phyloP scores from a whole-genome alignment of 495 filamentous ascomycete species.

The Coniosporium apollinis region DNA sequence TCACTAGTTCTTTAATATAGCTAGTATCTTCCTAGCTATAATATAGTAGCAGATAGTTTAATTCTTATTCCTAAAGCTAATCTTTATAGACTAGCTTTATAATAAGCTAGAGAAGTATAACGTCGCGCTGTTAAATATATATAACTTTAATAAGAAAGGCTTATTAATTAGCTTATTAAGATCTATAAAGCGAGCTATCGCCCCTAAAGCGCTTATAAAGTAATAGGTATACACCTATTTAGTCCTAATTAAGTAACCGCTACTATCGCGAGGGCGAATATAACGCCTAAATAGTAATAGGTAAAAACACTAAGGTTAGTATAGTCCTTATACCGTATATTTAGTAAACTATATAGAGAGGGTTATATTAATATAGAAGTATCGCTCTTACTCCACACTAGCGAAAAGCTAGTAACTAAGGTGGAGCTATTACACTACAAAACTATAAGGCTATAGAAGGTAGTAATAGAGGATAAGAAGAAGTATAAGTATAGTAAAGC shows the following conservation, averaged over 20 bases:
- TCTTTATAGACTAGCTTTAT: too few species aligned
- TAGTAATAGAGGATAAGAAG: neutral
- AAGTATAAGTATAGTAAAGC: neutral
- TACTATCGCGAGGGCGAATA: neutral
- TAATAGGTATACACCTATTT: neutral
- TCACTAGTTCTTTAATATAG: too few species aligned
- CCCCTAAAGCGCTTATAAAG: neutral
- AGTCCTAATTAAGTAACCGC: neutral
- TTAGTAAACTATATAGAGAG: neutral
- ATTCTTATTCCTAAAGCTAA: too few species aligned
- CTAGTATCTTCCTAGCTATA: too few species aligned
- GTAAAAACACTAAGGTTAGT: slow-evolving; percentile 1
- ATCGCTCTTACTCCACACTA: neutral
- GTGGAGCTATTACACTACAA: neutral
- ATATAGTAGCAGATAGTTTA: too few species aligned
- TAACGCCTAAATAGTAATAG: neutral
- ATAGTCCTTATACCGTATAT: neutral
- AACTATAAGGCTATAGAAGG: neutral
- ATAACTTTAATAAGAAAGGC: too few species aligned
- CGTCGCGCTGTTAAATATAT: too few species aligned
- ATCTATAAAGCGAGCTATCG: too few species aligned
- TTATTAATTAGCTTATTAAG: too few species aligned
- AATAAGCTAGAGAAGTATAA: too few species aligned
- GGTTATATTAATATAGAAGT: neutral
- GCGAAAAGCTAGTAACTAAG: neutral